phyloP scores from a whole-genome alignment of 441 rosid genomes.

The Brassica balearica region DNA sequence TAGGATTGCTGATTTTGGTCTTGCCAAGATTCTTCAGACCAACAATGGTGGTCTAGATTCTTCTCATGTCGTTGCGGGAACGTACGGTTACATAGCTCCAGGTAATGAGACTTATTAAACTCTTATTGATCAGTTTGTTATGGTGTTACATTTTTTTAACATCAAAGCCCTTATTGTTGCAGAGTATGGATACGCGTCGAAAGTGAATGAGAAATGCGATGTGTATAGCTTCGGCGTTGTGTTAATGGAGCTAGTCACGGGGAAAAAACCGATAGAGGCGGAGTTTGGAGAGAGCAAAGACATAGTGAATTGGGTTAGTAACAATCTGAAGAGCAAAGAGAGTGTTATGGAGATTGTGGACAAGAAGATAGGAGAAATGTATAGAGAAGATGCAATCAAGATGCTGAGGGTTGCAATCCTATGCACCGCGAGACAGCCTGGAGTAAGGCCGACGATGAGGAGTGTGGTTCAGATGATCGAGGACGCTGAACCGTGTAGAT shows the following conservation, averaged over 20 bases:
- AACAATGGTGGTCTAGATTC: slow-evolving; percentile 57
- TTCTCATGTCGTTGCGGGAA: slow-evolving; percentile 85
- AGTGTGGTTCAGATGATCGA: slow-evolving; percentile 85
- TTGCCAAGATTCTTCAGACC: slow-evolving; percentile 80
- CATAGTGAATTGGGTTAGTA: slow-evolving; percentile 76
- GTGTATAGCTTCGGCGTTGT: slow-evolving; percentile 71
- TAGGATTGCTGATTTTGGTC: slow-evolving; percentile 94
- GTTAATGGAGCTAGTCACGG: slow-evolving; percentile 86
- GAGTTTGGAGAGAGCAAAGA: slow-evolving; percentile 82
- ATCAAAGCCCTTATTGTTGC: slow-evolving; percentile 24
- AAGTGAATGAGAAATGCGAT: slow-evolving; percentile 61
- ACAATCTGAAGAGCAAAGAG: slow-evolving; percentile 63
- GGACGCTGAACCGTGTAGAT: slow-evolving; percentile 74
- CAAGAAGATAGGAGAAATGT: slow-evolving; percentile 58
- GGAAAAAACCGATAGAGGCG: slow-evolving; percentile 77
- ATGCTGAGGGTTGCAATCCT: slow-evolving; percentile 24
- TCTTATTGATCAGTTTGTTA: neutral
- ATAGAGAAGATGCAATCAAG: slow-evolving; percentile 67
- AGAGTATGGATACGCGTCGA: slow-evolving; percentile 89
- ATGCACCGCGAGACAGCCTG: slow-evolving; percentile 69
- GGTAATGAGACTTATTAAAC: slow-evolving; percentile 50
- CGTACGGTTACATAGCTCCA: slow-evolving; percentile 96
- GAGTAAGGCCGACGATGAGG: slow-evolving; percentile 80
- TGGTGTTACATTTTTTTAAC: slow-evolving; percentile 1
- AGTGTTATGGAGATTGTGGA: slow-evolving; percentile 65